These are phyloP conservation scores for Fusarium aywerte DNA, from an alignment of 2,329 filamentous ascomycete species.

Conservation along the genomic window DNA sequence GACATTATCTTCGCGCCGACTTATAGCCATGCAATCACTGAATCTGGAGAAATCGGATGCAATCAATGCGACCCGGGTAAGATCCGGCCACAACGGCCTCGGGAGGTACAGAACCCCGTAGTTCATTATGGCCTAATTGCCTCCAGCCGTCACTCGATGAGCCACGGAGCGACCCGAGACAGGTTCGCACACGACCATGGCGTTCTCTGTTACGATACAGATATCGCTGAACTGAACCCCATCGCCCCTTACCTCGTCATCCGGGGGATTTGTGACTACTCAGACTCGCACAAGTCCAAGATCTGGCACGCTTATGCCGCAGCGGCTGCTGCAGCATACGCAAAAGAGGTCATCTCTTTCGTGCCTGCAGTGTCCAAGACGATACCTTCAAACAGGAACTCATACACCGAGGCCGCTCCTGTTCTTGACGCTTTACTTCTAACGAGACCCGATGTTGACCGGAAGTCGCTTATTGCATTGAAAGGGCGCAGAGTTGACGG, in stretches of 20 bases:
- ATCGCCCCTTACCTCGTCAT: neutral
- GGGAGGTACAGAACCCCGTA: neutral
- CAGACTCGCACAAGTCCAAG: neutral
- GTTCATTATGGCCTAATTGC: conserved; percentile 2
- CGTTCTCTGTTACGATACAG: neutral
- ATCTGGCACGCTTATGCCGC: neutral
- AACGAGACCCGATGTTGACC: conserved; percentile 3
- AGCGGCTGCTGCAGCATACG: neutral
- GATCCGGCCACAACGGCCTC: neutral
- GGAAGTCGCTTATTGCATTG: neutral
- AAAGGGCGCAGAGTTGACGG: conserved; percentile 5
- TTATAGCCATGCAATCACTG: neutral
- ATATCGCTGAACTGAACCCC: neutral
- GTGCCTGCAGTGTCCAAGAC: neutral
- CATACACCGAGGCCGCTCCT: neutral
- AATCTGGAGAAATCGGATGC: too few species aligned
- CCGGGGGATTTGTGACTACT: neutral
- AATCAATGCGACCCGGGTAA: neutral
- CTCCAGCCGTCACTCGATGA: neutral
- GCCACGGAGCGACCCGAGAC: neutral
- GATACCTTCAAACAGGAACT: neutral
- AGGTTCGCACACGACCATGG: neutral
- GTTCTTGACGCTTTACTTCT: conserved; percentile 5
- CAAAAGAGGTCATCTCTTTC: neutral
- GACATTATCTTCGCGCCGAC: neutral